These are phyloP conservation scores for Paramecium octaurelia DNA, from an alignment of 73 alveolate genomes.

Conservation along the genomic window DNA sequence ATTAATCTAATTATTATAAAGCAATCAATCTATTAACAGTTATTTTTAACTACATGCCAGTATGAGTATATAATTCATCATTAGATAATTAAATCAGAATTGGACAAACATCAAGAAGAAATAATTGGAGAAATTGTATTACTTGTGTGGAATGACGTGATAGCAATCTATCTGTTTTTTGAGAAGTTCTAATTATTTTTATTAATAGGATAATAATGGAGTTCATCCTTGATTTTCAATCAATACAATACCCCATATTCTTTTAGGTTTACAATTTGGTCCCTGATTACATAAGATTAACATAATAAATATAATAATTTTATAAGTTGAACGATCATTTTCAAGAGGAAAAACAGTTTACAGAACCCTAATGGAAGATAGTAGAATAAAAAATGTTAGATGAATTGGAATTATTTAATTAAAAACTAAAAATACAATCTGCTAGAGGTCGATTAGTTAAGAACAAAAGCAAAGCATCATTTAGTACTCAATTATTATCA, in stretches of 20 bases:
- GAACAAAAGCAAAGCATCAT: background rate
- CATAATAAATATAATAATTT: background rate
- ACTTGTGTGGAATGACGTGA: slow-evolving; percentile 32
- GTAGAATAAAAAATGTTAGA: background rate
- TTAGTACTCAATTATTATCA: background rate
- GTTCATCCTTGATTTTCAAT: background rate
- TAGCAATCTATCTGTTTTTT: background rate
- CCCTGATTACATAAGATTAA: background rate
- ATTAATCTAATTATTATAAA: background rate
- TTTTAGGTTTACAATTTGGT: background rate
- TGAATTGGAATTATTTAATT: background rate
- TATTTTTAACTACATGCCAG: background rate
- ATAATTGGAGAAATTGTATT: background rate
- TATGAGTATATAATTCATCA: background rate
- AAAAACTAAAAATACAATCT: background rate
- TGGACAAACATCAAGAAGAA: background rate
- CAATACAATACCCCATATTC: background rate
- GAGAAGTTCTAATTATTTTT: background rate
- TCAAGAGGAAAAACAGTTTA: background rate
- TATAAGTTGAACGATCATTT: background rate
- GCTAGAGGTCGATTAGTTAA: slow-evolving; percentile 15
- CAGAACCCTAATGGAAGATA: background rate
- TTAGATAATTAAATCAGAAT: background rate
- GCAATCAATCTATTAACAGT: background rate
- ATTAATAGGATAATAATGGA: background rate